phyloP scores from a whole-genome alignment of 495 filamentous ascomycete genomes.

The Eremomyces bilateralis region DNA sequence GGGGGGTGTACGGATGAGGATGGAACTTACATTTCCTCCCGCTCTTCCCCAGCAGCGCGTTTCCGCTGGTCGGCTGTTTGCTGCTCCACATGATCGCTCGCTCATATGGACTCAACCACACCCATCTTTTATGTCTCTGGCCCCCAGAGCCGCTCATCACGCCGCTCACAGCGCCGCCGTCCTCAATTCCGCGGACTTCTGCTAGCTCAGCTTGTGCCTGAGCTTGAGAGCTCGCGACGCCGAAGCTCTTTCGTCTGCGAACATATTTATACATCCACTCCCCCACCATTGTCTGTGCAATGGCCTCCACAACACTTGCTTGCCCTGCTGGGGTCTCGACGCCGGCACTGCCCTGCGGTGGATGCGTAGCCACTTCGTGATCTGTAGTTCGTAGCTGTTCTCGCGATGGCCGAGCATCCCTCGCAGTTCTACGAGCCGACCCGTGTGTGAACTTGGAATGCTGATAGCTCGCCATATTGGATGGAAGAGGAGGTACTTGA shows the following conservation, averaged over 20 bases:
- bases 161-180: conserved; percentile 31
- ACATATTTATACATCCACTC: conserved; percentile 99
- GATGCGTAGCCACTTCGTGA: too few species aligned
- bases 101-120: conserved; percentile 94
- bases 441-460: too few species aligned
- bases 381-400: too few species aligned
- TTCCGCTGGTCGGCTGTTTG: conserved; percentile 79
- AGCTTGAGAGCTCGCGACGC: conserved; percentile 42
- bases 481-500: conserved; percentile 46
- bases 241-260: conserved; percentile 77
- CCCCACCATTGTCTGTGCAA: conserved; percentile 95
- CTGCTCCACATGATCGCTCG: conserved; percentile 93
- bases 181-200: conserved; percentile 19
- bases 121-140: conserved; percentile 85
- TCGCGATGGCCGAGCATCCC: too few species aligned
- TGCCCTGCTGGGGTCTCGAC: neutral
- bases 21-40: conserved; percentile 71
- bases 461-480: conserved; percentile 24
- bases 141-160: too few species aligned
- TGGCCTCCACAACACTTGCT: conserved; percentile 74
- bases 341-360: neutral
- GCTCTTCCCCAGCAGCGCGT: conserved; percentile 80
- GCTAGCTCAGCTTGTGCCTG: conserved; percentile 37
- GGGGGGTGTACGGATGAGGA: neutral
- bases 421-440: too few species aligned